Percentiles rank a stretch among this genome's conserved stretches.
phyloP scores from a whole-genome alignment of 2,329 filamentous ascomycete species.

The Talaromyces pinophilus region DNA sequence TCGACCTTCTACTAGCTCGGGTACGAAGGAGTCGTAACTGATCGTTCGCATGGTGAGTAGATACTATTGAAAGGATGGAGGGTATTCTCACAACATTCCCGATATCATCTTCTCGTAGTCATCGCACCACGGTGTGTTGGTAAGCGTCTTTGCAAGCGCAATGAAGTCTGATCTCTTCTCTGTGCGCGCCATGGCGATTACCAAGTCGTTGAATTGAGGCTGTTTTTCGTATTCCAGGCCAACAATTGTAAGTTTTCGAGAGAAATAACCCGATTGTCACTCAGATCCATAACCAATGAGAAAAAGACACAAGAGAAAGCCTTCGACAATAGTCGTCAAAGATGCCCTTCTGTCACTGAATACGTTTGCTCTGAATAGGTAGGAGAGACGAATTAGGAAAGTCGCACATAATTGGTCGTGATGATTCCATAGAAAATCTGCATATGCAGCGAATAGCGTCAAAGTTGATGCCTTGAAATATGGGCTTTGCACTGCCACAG shows the following conservation, averaged over 20 bases:
- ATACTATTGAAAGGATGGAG: not conserved
- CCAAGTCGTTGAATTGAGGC: not conserved
- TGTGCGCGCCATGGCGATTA: slow-evolving; percentile 8
- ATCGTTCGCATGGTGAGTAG: not conserved
- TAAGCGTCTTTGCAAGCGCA: slow-evolving; percentile 10
- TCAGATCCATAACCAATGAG: not conserved
- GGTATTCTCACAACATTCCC: slow-evolving; percentile 13
- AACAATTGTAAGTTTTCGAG: not conserved
- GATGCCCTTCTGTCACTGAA: not conserved
- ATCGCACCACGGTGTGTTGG: slow-evolving; percentile 14
- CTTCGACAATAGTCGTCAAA: not conserved
- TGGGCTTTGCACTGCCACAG: not conserved
- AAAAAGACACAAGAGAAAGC: not conserved
- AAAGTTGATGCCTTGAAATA: not conserved
- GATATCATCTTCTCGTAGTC: slow-evolving; percentile 22
- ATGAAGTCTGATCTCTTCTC: slow-evolving; percentile 9
- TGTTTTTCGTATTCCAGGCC: not conserved
- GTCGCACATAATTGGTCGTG: not conserved
- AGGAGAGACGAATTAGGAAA: slow-evolving; percentile 2
- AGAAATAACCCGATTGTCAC: not conserved
- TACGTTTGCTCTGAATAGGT: not conserved
- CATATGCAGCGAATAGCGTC: not conserved
- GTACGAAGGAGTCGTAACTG: slow-evolving; percentile 19
- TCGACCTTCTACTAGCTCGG: slow-evolving; percentile 16
- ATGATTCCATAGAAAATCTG: not conserved